Base-by-base conservation (phyloP, 2,329 filamentous ascomycete species). In the Trichoderma sp. region DNA sequence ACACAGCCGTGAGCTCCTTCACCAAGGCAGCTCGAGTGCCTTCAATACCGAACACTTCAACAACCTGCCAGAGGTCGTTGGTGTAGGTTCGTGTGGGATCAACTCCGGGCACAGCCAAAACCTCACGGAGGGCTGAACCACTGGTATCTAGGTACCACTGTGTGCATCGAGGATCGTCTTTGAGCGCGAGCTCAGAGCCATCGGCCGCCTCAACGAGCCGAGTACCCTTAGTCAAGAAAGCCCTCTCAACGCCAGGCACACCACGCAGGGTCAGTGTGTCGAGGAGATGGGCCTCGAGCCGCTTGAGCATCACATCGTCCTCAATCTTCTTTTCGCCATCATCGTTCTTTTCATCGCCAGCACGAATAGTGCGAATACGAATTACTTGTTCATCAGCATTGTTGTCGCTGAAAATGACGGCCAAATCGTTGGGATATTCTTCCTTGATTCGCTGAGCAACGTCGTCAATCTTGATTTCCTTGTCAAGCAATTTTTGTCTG, bases 141-240 rank as follows among this genome's bases (percentile, higher is more conserved):
- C 90, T 94, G 5, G 96, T 99, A 80, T 99, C 96, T 66, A 99
- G 86, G 77, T 96, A 96, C 93, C 94, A 97, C 79, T 98, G 94
- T 72, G 91, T 90, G 82, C 94, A 97, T 37, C 87, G 83, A 2
- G 86, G 84, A 75, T 95, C 90, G 52, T 87, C 86, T 81, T 92
- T 96, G 77, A 86, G 88, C 71, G 91, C 90, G 70, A 91, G 83
- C 67, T 97, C 84, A 8, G 90, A 86, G 52, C 94, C 94, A 71
- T 94, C 89, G 0, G 86, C 82, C 49, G 86, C 84, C 70, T 88
- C 83, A n/a, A 90, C 84, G 43, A 94, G 86, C 72, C 86, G 88
- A 30, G 85, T 87, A 75, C 93, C 92, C 78, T 91, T 90, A 79
- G 95, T 96, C 80, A 99, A 88, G 86, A 98, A 99, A 63, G 94